A percentile compares a stretch with the other conserved stretches of the same genome.
phyloP scores from a whole-genome alignment of 495 filamentous ascomycete genomes.

The Penicillium parvum region DNA sequence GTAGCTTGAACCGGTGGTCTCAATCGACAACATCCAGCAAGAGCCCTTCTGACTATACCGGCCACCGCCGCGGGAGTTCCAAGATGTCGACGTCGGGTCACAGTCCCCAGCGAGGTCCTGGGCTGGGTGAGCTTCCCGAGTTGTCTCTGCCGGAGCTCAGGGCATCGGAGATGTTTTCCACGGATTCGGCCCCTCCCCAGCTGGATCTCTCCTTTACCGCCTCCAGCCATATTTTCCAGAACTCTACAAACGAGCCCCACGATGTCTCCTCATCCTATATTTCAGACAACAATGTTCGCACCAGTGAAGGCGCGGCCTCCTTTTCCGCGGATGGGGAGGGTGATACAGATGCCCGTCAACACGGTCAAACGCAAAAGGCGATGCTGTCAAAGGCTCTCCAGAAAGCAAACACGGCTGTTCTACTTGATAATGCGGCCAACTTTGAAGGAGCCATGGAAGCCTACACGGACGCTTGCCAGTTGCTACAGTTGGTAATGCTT shows the following conservation, averaged over 20 bases:
- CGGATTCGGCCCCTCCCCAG: slow-evolving; percentile 12
- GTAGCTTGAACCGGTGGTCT: slow-evolving; percentile 79
- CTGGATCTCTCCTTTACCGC: slow-evolving; percentile 27
- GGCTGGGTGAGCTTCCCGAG: slow-evolving; percentile 15
- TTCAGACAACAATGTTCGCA: slow-evolving; percentile 10
- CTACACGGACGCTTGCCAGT: slow-evolving; percentile 80
- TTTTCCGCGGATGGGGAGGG: slow-evolving; percentile 25
- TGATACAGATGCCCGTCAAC: slow-evolving; percentile 32
- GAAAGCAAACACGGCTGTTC: slow-evolving; percentile 91
- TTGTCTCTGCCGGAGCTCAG: slow-evolving; percentile 19
- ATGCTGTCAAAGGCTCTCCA: slow-evolving; percentile 91
- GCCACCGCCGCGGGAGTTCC: slow-evolving; percentile 48
- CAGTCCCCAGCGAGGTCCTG: slow-evolving; percentile 15
- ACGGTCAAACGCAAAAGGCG: slow-evolving; percentile 67
- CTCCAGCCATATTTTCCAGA: slow-evolving; percentile 17
- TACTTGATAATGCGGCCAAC: slow-evolving; percentile 92
- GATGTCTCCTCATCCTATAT: slow-evolving; percentile 4
- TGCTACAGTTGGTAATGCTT: slow-evolving; percentile 82
- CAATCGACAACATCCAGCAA: slow-evolving; percentile 70
- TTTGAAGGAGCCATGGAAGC: slow-evolving; percentile 89
- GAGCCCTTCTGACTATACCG: slow-evolving; percentile 42
- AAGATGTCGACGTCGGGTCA: slow-evolving; percentile 47
- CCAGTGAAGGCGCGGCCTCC: slow-evolving; percentile 22
- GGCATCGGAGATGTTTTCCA: slow-evolving; percentile 19
- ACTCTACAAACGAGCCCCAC: slow-evolving; percentile 13